A percentile compares a stretch with the other conserved stretches of the same genome.
These are phyloP conservation scores for Pestalotiopsis sp. DNA, from an alignment of 2,329 filamentous ascomycete genomes.

Conservation along the genomic window DNA sequence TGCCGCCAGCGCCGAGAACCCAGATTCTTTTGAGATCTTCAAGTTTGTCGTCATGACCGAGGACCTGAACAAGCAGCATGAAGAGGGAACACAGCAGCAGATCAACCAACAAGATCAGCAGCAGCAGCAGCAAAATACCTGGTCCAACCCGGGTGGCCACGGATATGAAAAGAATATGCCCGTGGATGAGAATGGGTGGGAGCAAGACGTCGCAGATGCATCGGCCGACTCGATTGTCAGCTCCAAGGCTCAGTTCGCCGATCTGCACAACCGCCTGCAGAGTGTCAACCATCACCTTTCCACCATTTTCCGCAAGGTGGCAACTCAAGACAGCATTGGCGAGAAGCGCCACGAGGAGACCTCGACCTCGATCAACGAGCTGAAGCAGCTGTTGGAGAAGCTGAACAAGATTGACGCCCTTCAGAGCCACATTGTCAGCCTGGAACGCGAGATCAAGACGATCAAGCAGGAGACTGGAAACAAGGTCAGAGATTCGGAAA, in stretches of 20 bases:
- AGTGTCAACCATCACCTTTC: slow-evolving; percentile 70
- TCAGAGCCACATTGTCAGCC: slow-evolving; percentile 48
- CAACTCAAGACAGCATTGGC: slow-evolving; percentile 50
- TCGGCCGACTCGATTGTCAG: slow-evolving; percentile 50
- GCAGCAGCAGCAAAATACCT: slow-evolving; percentile 30
- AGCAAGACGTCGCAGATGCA: slow-evolving; percentile 49
- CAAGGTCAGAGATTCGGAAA: slow-evolving; percentile 55
- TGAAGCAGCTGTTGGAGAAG: slow-evolving; percentile 47
- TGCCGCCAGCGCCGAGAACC: slow-evolving; percentile 85
- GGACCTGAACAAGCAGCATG: slow-evolving; percentile 35
- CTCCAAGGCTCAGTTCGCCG: slow-evolving; percentile 71
- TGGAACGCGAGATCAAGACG: slow-evolving; percentile 62
- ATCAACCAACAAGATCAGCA: slow-evolving; percentile 36
- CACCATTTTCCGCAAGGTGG: slow-evolving; percentile 61
- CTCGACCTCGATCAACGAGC: slow-evolving; percentile 47
- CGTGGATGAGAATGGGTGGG: slow-evolving; percentile 35
- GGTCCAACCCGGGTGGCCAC: slow-evolving; percentile 26
- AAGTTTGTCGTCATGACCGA: slow-evolving; percentile 77
- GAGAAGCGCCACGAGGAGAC: slow-evolving; percentile 62
- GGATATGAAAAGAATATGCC: slow-evolving; percentile 24
- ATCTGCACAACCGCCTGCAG: slow-evolving; percentile 84
- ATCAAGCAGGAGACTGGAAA: slow-evolving; percentile 58
- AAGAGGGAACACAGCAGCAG: slow-evolving; percentile 34
- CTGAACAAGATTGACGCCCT: slow-evolving; percentile 48
- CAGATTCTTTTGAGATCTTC: slow-evolving; percentile 93